Percentiles rank a stretch among this genome's conserved stretches.
These are phyloP conservation scores for Euphorbia corollata DNA, from an alignment of 441 rosid genomes.

Conservation along the genomic window DNA sequence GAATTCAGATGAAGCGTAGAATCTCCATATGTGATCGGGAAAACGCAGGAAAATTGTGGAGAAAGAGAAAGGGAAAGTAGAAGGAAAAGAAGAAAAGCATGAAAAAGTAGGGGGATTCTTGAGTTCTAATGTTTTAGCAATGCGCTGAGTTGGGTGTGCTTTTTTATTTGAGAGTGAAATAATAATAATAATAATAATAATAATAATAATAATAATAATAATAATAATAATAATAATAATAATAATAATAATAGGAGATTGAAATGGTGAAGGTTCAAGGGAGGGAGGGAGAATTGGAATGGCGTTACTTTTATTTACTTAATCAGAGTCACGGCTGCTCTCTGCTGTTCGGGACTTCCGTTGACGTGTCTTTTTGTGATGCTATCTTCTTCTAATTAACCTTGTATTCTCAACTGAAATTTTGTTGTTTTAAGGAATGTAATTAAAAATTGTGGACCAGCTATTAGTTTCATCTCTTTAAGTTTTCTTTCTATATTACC, in stretches of 20 bases:
- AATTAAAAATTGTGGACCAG: too few relatives aligned
- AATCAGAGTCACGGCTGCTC: background rate
- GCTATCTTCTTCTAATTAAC: background rate
- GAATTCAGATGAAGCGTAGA: background rate
- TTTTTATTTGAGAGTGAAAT: background rate
- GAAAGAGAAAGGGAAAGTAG: background rate
- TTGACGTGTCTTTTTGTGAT: background rate
- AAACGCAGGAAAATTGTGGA: slow-evolving; percentile 21
- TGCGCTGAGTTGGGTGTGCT: background rate
- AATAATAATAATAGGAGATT: background rate
- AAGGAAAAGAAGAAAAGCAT: background rate
- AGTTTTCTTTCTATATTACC: too few relatives aligned
- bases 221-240: background rate
- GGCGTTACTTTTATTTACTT: background rate
- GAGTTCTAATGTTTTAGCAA: background rate
- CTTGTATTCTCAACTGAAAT: background rate
- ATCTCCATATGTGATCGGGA: slow-evolving; percentile 15
- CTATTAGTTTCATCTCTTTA: too few relatives aligned
- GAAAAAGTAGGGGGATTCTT: background rate
- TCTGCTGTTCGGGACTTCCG: background rate
- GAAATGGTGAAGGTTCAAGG: background rate
- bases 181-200: background rate
- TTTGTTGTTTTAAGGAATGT: too few relatives aligned
- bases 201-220: background rate
- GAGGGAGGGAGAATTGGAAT: background rate